Evolutionary conservation across 176 grass and related monocot species (phyloP).

Genomic region (Oryza punctata): DNA sequence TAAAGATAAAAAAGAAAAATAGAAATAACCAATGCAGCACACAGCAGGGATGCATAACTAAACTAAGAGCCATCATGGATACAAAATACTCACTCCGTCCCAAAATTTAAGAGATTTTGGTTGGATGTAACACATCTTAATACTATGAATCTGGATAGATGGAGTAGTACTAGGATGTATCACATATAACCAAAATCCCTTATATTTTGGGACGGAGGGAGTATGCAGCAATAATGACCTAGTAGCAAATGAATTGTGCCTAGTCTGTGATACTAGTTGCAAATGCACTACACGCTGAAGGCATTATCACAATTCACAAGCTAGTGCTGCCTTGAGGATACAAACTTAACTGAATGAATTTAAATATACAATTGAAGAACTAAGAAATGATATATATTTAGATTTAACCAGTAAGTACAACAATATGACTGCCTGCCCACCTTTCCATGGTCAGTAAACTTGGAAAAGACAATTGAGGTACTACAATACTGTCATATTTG

Average conservation of each 20-base stretch:
- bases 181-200: too few species aligned
- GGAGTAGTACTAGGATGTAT: too few species aligned
- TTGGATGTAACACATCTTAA: too few species aligned
- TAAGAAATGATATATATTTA: constrained; percentile 1
- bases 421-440: neutral
- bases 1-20: constrained; percentile 2
- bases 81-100: too few species aligned
- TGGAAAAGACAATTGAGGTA: constrained; percentile 15
- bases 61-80: constrained; percentile 32
- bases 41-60: constrained; percentile 22
- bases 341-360: neutral
- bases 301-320: neutral
- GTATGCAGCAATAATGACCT: constrained; percentile 31
- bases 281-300: constrained; percentile 19
- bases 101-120: too few species aligned
- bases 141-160: too few species aligned
- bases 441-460: neutral
- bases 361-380: constrained; percentile 30
- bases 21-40: neutral
- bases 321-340: neutral
- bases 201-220: too few species aligned
- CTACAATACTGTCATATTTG: constrained; percentile 11
- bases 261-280: constrained; percentile 19
- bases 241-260: constrained; percentile 26
- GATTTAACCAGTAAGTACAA: neutral